Base-by-base conservation (phyloP, 441 rosid species). In the Populus hybrid region DNA sequence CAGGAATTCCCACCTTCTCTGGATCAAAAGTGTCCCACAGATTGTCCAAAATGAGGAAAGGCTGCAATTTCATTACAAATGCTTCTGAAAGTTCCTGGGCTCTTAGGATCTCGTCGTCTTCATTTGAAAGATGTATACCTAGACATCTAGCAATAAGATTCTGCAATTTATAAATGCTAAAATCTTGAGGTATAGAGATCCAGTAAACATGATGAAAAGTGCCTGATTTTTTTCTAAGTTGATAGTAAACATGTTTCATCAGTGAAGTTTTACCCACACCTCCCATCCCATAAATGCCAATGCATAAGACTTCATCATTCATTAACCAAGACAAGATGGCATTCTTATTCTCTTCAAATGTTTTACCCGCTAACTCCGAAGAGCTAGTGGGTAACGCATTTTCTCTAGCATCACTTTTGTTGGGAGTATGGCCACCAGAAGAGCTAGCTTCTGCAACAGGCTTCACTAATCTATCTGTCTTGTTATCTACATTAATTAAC, bases 251-350 rank as follows among this genome's bases (percentile, higher is more conserved):
- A 12, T 75, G 59, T 23, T 35, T 77, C 72, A 72, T 53, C 46
- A 82, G 7, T 2, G 82, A 61, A 3, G 85, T 79, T 73, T 82
- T 82, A 16, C 79, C 80, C 0, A 57, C 38, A 26, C 28, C 28
- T 26, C 28, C 28, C 28, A 26, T 78, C 0, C 84, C 82, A n/a
- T 8, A 75, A 64, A 82, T 32, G 24, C 82, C 82, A 32, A 83
- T 74, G 63, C 28, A 42, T 7, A 23, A 35, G 38, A 74, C 38
- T 6, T 75, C 73, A 68, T 75, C 70, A 28, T 61, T 57, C 67
- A 35, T 65, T 26, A 78, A 65, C 11, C 50, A 16, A 23, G 10
- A 42, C 83, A 76, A 80, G 28, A 83, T 80, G 10, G 40, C 64
- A 4, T 72, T 2, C 72, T 16, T 28, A 11, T 30, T 24, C 42